Base-by-base conservation (phyloP, 2,329 filamentous ascomycete genomes). In the Aureobasidium sp. region DNA sequence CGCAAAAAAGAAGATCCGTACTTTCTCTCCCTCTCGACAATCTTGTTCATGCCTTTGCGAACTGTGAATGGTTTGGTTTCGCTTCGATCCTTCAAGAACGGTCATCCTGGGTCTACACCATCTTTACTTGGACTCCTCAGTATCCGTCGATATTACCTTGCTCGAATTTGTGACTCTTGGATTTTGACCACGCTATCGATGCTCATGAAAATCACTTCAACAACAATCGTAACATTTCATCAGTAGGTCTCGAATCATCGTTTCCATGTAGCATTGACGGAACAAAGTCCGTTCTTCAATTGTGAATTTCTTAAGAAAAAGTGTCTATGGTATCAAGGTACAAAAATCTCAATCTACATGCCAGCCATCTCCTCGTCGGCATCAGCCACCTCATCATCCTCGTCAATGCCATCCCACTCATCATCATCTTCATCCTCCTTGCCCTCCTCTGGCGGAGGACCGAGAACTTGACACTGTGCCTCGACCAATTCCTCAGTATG, bases 401-500 rank as follows among this genome's bases (percentile, higher is more conserved):
- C 71, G 14, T 73, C 73, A 53, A 70, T 69, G 5, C 69, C 69
- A n/a, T 69, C 69, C 69, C 65, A 71, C 48, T 73, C 70, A 49
- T 74, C 75, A 7, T 75, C 73, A 16, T 70, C 71, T 59, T 70
- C 74, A 27, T 73, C 76, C 50, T 75, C 76, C 41, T 76, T 75
- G 30, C 77, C 75, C 16, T 75, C 75, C 25, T 73, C 73, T 1
- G 69, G 70, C 45, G 74, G 71, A 25, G 76, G 75, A 29, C 78
- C 79, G 50, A 81, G 67, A 13, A 74, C 70, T 62, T 71, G 69
- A 65, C 79, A 74, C 47, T 81, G 69, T 39, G 69, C 71, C 51
- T 78, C 77, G 47, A 91, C 76, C 48, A 95, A 78, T 76, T 94
- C 89, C 63, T 81, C 77, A 0, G 89, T 86, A 71, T 95, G 90